Base-by-base conservation (phyloP, 768 basidiomycete species). In the Russula dissimulans region DNA sequence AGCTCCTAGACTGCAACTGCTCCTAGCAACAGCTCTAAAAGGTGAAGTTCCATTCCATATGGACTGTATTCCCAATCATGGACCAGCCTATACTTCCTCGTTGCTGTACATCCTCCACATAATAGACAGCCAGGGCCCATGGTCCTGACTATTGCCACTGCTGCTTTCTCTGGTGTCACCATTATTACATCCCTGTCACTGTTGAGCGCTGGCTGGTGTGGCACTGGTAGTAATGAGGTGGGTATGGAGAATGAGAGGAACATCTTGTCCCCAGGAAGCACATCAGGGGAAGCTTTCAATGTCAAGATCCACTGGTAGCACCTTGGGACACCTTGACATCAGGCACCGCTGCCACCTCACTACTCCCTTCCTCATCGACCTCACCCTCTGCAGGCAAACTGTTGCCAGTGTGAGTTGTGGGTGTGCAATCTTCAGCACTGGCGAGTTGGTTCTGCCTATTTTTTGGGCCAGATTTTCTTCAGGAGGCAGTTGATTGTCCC, bases 291-390 rank as follows among this genome's bases (percentile, higher is more conserved):
- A 6, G 66, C 44, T 46, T 77, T 78, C 22, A 79, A 73, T 1
- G 81, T 83, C 4, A 86, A 88, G 1, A 87, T 71, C 87, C 87
- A 91, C 32, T 87, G 79, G 66, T 83, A 88, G 81, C 81, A 56
- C 59, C 5, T n/a, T n/a, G n/a, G n/a, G n/a, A n/a, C n/a, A n/a
- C n/a, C n/a, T n/a, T n/a, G n/a, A n/a, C n/a, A n/a, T n/a, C n/a
- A n/a, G 65, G 55, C 8, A 4, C 48, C 4, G 10, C n/a, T 18
- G 63, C 66, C 0, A 66, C 74, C 12, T 76, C 78, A 7, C 71
- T 76, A 1, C 69, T 72, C 0, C 73, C 74, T 8, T 77, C 81
- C 9, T 70, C 79, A 14, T 76, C 80, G 0, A 70, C 72, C 79
- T n/a, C n/a, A 34, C 62, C 64, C 51, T 64, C 22, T 26, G 22